These are phyloP conservation scores for Populus hybrid DNA, from an alignment of 441 rosid genomes.

Conservation along the genomic window DNA sequence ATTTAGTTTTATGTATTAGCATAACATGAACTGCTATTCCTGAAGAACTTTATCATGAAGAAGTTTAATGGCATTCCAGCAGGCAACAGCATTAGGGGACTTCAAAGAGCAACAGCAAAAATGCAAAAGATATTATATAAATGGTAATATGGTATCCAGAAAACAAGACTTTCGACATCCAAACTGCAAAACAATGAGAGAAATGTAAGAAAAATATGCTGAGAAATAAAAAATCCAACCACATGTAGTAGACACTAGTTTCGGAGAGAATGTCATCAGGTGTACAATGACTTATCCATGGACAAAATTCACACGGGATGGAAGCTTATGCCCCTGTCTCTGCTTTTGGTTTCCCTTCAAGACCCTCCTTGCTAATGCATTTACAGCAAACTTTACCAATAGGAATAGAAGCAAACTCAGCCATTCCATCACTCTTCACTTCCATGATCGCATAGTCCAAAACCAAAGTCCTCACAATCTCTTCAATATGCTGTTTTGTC, in stretches of 20 bases:
- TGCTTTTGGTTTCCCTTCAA: slow-evolving; percentile 24
- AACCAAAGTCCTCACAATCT: slow-evolving; percentile 56
- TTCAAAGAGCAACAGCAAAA: not conserved
- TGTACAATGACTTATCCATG: slow-evolving; percentile 47
- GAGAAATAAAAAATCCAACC: slow-evolving; percentile 53
- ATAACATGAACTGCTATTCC: not conserved
- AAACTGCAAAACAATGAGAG: not conserved
- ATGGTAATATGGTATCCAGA: not conserved
- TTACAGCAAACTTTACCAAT: slow-evolving; percentile 50
- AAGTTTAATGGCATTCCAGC: not conserved
- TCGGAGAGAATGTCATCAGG: slow-evolving; percentile 60
- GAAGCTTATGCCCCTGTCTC: slow-evolving; percentile 51
- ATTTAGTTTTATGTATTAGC: not conserved
- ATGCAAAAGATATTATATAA: not conserved
- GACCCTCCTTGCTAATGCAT: slow-evolving; percentile 21
- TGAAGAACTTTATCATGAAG: not conserved
- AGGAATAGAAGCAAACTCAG: slow-evolving; percentile 44
- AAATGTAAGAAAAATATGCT: not conserved
- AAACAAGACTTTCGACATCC: not conserved
- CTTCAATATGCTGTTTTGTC: slow-evolving; percentile 41
- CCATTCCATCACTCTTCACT: slow-evolving; percentile 54
- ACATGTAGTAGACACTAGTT: slow-evolving; percentile 61
- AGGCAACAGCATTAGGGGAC: too few species aligned
- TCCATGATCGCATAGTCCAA: slow-evolving; percentile 57
- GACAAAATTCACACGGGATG: slow-evolving; percentile 77